phyloP scores from a whole-genome alignment of 2,329 filamentous ascomycete genomes.

The Alternaria burnsii region DNA sequence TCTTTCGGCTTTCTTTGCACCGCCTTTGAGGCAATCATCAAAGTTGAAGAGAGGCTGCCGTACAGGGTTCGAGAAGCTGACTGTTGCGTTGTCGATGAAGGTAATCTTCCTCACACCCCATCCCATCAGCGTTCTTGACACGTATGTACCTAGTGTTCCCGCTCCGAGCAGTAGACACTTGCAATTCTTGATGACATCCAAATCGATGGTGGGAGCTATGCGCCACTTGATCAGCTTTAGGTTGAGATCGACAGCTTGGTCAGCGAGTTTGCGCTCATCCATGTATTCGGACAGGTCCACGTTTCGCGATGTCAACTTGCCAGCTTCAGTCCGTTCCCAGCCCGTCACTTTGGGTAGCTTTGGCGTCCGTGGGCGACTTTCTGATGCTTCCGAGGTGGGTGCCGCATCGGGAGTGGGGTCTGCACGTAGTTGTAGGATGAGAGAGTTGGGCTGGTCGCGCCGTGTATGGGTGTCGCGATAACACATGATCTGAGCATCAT shows the following conservation, averaged over 20 bases:
- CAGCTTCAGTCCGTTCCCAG: constrained; percentile 85
- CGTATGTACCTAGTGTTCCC: constrained; percentile 92
- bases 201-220: constrained; percentile 84
- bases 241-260: constrained; percentile 95
- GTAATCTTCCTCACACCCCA: constrained; percentile 97
- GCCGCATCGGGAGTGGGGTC: constrained; percentile 25
- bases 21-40: constrained; percentile 85
- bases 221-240: constrained; percentile 99
- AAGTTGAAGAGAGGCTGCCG: constrained; percentile 93
- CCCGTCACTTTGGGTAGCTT: constrained; percentile 89
- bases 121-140: constrained; percentile 88
- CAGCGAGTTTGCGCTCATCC: constrained; percentile 86
- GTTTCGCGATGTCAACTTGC: constrained; percentile 79
- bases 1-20: constrained; percentile 80
- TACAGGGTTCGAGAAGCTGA: constrained; percentile 96
- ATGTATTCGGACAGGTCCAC: constrained; percentile 92
- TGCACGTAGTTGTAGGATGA: constrained; percentile 67
- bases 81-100: constrained; percentile 90
- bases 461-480: constrained; percentile 84
- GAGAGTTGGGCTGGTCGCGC: constrained; percentile 81
- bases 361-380: constrained; percentile 41
- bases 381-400: constrained; percentile 19
- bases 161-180: constrained; percentile 91
- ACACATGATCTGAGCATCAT: constrained; percentile 82
- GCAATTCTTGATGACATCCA: constrained; percentile 87